Percentiles rank a stretch among this genome's conserved stretches.
Conservation (phyloP, 768 basidiomycete species). For the Cubamyces lactineus region DNA sequence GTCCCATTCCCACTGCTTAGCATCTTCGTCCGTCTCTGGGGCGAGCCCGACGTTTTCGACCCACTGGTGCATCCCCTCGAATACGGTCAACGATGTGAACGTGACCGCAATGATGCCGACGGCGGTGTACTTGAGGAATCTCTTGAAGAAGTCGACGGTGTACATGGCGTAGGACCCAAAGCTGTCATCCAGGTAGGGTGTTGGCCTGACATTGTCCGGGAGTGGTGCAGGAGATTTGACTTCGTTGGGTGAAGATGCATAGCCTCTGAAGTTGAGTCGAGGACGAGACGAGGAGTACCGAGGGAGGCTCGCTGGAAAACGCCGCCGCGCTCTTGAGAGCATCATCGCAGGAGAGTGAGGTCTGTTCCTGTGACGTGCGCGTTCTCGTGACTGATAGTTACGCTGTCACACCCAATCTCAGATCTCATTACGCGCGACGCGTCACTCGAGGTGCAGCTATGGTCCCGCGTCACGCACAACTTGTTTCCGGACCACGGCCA, state of each 20-base stretch:
- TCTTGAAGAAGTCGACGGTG: conserved; percentile 48
- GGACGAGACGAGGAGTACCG: conserved; percentile 2
- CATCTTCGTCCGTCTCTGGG: conserved; percentile 54
- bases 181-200: conserved; percentile 34
- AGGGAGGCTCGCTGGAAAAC: conserved; percentile 15
- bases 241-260: conserved; percentile 14
- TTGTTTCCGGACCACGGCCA: conserved; percentile 26
- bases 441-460: background rate
- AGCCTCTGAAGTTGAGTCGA: background rate
- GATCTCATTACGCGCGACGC: conserved; percentile 7
- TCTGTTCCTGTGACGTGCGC: conserved; percentile 10
- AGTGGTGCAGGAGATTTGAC: conserved; percentile 16
- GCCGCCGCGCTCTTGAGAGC: conserved; percentile 29
- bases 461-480: conserved; percentile 8
- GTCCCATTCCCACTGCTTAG: conserved; percentile 69
- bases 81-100: conserved; percentile 49
- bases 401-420: conserved; percentile 1
- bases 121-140: conserved; percentile 54
- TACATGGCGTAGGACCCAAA: conserved; percentile 41
- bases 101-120: conserved; percentile 48
- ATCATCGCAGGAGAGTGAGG: conserved; percentile 21
- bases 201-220: conserved; percentile 4
- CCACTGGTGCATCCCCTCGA: conserved; percentile 62
- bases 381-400: conserved; percentile 4
- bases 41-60: conserved; percentile 60